phyloP scores from a whole-genome alignment of 2,329 filamentous ascomycete species.

The Aspergillus sp. region DNA sequence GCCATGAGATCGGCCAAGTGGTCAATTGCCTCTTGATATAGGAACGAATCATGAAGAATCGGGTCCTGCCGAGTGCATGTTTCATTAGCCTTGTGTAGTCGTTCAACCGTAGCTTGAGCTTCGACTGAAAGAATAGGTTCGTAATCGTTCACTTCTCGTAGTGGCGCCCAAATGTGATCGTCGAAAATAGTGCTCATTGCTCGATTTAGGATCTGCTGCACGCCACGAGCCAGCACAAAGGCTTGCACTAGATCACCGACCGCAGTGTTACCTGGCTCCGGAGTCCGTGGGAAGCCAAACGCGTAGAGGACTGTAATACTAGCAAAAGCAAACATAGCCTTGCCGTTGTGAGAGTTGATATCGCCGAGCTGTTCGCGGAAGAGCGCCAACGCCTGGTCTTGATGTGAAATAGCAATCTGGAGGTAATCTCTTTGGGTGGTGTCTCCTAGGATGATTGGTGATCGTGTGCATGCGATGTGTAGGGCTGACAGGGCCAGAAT shows the following conservation, averaged over 20 bases:
- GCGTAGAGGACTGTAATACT: constrained; percentile 39
- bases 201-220: constrained; percentile 33
- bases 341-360: constrained; percentile 37
- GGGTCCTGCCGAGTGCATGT: constrained; percentile 19
- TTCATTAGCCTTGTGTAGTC: constrained; percentile 29
- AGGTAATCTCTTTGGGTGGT: constrained; percentile 31
- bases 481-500: constrained; percentile 36
- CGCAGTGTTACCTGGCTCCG: constrained; percentile 24
- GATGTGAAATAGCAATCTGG: constrained; percentile 36
- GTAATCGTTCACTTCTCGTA: constrained; percentile 27
- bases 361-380: constrained; percentile 36
- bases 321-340: constrained; percentile 42
- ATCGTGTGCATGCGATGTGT: constrained; percentile 33
- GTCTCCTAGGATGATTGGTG: background rate
- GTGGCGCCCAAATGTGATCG: constrained; percentile 27
- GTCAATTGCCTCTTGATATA: constrained; percentile 27
- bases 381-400: constrained; percentile 33
- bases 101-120: constrained; percentile 18
- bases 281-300: constrained; percentile 35
- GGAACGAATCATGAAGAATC: constrained; percentile 23
- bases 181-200: constrained; percentile 23
- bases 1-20: constrained; percentile 29
- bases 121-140: constrained; percentile 23
- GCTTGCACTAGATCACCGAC: constrained; percentile 37
- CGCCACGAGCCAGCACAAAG: constrained; percentile 34